A percentile compares a stretch with the other conserved stretches of the same genome.
Conservation (phyloP, 2,329 filamentous ascomycete species). For the Chrysoporthe deuterocubensis region DNA sequence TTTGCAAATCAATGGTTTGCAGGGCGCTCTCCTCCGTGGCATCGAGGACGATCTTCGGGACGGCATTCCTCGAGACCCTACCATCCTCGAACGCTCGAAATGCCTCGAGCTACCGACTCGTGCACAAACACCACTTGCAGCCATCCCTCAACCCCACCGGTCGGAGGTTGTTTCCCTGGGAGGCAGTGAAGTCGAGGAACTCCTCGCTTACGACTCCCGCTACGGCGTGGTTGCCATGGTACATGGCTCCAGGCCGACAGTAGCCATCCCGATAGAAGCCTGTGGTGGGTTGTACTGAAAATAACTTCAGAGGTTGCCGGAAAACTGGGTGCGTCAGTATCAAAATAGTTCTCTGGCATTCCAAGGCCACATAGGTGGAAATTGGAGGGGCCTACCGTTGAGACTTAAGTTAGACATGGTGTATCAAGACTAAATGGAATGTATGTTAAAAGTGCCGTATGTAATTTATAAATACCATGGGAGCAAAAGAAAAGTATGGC, state of each 20-base stretch:
- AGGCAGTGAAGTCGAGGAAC: conserved; percentile 65
- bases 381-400: background rate
- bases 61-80: conserved; percentile 37
- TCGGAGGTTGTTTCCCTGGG: conserved; percentile 62
- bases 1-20: conserved; percentile 50
- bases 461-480: no score
- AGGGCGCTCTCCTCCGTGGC: conserved; percentile 58
- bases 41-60: conserved; percentile 49
- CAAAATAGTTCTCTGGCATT: background rate
- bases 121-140: conserved; percentile 68
- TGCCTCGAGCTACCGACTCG: conserved; percentile 62
- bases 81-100: conserved; percentile 55
- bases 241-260: conserved; percentile 55
- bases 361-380: background rate
- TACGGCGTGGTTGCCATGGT: conserved; percentile 64
- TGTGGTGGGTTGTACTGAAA: conserved; percentile 61
- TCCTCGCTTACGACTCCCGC: conserved; percentile 61
- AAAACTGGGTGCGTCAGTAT: conserved; percentile 47
- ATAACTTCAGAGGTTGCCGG: conserved; percentile 60
- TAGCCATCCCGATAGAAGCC: conserved; percentile 66
- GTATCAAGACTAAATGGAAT: conserved; percentile 11
- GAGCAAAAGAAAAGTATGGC: no score
- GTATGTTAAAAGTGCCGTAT: background rate
- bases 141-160: conserved; percentile 53
- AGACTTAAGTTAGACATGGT: conserved; percentile 16